These are phyloP conservation scores for Aspergillus nidulans DNA, from an alignment of 495 filamentous ascomycete genomes.

Conservation along the genomic window DNA sequence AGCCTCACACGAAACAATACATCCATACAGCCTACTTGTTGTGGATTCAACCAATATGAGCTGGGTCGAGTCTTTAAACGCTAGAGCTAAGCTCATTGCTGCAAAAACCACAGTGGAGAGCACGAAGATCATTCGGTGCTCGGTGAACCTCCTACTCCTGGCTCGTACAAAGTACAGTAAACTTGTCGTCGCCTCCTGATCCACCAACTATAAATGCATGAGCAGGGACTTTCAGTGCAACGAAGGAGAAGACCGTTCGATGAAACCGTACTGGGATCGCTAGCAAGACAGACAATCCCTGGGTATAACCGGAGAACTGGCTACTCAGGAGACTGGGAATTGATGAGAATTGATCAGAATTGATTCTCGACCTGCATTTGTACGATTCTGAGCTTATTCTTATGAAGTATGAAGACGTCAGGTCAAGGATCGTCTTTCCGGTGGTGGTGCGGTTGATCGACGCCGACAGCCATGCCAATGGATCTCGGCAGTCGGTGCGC, in stretches of 20 bases:
- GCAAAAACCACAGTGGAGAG: not conserved
- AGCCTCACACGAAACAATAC: not conserved
- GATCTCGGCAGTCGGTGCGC: not conserved
- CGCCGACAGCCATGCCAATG: not conserved
- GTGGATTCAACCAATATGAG: not conserved
- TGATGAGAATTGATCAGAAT: too few relatives aligned
- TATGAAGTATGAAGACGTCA: not conserved
- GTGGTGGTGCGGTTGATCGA: conserved; percentile 1
- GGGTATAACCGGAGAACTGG: too few relatives aligned
- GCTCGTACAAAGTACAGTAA: not conserved
- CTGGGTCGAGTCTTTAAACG: not conserved
- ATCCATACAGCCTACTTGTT: not conserved
- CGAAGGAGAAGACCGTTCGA: not conserved
- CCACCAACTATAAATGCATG: not conserved
- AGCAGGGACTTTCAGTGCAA: not conserved
- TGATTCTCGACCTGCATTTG: not conserved
- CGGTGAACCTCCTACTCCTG: not conserved
- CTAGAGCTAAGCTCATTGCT: not conserved
- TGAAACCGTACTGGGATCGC: not conserved
- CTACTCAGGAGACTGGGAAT: too few relatives aligned
- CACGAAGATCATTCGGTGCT: not conserved
- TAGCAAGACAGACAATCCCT: not conserved
- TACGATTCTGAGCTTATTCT: not conserved
- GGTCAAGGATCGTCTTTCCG: not conserved
- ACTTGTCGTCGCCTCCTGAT: not conserved